These are phyloP conservation scores for Xylaria bambusicola DNA, from an alignment of 495 filamentous ascomycete genomes.

Conservation along the genomic window DNA sequence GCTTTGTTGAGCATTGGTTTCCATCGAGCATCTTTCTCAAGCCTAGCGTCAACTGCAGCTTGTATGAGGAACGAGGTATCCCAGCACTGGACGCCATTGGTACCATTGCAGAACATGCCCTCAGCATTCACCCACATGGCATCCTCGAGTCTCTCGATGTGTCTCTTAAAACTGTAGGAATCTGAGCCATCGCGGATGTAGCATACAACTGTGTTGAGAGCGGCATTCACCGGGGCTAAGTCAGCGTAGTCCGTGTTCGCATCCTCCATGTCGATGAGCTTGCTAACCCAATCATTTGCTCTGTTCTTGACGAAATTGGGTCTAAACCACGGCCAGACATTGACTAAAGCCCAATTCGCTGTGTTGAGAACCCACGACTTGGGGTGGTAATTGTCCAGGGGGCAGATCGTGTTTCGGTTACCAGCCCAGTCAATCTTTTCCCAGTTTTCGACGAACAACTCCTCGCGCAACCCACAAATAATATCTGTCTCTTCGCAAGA, in stretches of 20 bases:
- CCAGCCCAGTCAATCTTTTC: slow-evolving; percentile 71
- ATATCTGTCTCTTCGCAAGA: slow-evolving; percentile 69
- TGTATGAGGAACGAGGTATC: slow-evolving; percentile 91
- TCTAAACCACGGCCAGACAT: slow-evolving; percentile 76
- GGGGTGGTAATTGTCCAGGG: slow-evolving; percentile 86
- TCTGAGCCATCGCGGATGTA: slow-evolving; percentile 83
- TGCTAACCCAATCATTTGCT: slow-evolving; percentile 71
- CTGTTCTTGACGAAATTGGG: slow-evolving; percentile 55
- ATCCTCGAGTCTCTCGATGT: slow-evolving; percentile 78
- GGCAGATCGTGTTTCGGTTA: slow-evolving; percentile 80
- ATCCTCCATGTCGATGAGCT: slow-evolving; percentile 84
- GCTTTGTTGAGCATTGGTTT: slow-evolving; percentile 81
- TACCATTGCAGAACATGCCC: slow-evolving; percentile 93
- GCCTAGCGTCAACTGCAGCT: slow-evolving; percentile 72
- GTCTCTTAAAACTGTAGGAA: slow-evolving; percentile 71
- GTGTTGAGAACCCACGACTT: slow-evolving; percentile 80
- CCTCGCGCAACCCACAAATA: slow-evolving; percentile 71
- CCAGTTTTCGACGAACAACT: slow-evolving; percentile 82
- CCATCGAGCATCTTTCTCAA: slow-evolving; percentile 77
- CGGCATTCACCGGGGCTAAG: slow-evolving; percentile 84
- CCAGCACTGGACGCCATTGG: slow-evolving; percentile 96
- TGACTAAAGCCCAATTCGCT: slow-evolving; percentile 73
- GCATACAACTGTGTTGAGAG: slow-evolving; percentile 83
- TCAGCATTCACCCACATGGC: slow-evolving; percentile 91
- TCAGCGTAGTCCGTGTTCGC: slow-evolving; percentile 86